Percentiles rank a stretch among this genome's conserved stretches.
phyloP scores from a whole-genome alignment of 1,139 yeast genomes.

The Meyerozyma sp. region DNA sequence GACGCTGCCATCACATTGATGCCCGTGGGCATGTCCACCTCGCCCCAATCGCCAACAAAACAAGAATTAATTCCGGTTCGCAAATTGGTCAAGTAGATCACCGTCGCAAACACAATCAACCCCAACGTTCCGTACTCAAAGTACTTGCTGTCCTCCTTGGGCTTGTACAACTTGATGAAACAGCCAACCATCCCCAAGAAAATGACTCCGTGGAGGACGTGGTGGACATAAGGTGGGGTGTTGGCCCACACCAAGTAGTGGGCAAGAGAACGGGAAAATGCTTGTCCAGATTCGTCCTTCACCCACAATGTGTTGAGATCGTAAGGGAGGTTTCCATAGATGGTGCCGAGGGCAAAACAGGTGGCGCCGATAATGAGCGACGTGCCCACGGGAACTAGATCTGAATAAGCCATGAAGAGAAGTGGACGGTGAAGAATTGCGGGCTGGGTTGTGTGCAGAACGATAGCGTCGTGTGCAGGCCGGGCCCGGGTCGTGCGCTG shows the following conservation, averaged over 20 bases:
- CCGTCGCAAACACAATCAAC: constrained; percentile 62
- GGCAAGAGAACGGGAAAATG: constrained; percentile 54
- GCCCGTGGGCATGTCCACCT: constrained; percentile 81
- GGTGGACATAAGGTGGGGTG: constrained; percentile 54
- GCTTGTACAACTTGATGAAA: constrained; percentile 77
- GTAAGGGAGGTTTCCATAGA: constrained; percentile 77
- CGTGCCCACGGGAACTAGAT: constrained; percentile 47
- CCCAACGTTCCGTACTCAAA: constrained; percentile 87
- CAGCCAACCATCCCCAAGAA: constrained; percentile 66
- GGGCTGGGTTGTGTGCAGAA: too few species aligned
- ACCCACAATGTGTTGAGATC: constrained; percentile 75
- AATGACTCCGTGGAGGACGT: constrained; percentile 56
- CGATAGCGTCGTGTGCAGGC: not conserved
- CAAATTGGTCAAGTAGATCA: constrained; percentile 81
- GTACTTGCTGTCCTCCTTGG: constrained; percentile 73
- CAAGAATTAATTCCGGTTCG: constrained; percentile 76
- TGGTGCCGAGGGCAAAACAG: constrained; percentile 73
- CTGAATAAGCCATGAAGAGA: constrained; percentile 30
- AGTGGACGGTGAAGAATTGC: too few species aligned
- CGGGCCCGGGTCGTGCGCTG: too few species aligned
- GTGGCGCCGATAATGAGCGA: constrained; percentile 45
- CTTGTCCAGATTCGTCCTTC: constrained; percentile 42
- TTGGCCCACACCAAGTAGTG: constrained; percentile 74
- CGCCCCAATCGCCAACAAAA: constrained; percentile 81
- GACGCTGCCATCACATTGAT: constrained; percentile 90